A percentile compares a stretch with the other conserved stretches of the same genome.
Conservation (phyloP, 225 moss, liverwort and hornwort genomes). For the Polytrichum formosum region DNA sequence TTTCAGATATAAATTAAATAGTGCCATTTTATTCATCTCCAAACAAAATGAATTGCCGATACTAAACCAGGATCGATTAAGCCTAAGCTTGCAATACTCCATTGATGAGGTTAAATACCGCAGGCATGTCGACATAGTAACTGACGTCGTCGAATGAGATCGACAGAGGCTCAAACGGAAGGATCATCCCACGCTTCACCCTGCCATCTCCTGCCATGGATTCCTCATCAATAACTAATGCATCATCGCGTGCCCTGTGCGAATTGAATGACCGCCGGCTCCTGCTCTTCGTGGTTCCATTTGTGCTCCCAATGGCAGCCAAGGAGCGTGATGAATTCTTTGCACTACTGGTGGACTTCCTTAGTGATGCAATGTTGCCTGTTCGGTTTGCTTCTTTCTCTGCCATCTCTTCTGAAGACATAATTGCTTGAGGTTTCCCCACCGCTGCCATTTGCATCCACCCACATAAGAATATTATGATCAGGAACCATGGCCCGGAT, state of each 20-base stretch:
- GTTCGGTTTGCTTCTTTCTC: constrained; percentile 49
- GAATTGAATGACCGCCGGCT: constrained; percentile 25
- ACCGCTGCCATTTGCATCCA: constrained; percentile 35
- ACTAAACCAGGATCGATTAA: not conserved
- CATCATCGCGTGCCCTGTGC: constrained; percentile 7
- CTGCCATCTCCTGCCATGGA: constrained; percentile 11
- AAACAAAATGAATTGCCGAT: not conserved
- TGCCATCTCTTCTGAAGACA: constrained; percentile 53
- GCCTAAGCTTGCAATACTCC: no score
- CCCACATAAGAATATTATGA: not conserved
- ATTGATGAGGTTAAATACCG: constrained; percentile 21
- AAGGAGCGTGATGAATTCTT: constrained; percentile 18
- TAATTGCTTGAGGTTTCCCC: constrained; percentile 57
- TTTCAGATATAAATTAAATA: not conserved
- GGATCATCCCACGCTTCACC: constrained; percentile 59
- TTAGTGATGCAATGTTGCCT: constrained; percentile 17
- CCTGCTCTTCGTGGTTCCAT: constrained; percentile 6
- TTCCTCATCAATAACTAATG: constrained; percentile 38
- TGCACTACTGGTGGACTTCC: constrained; percentile 20
- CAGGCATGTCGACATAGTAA: constrained; percentile 76
- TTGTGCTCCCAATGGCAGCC: constrained; percentile 29
- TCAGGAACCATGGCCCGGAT: no score
- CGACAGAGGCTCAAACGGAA: constrained; percentile 66
- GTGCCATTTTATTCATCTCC: not conserved
- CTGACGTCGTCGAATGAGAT: constrained; percentile 67